A percentile compares a stretch with the other conserved stretches of the same genome.
Conservation (phyloP, 768 basidiomycete species). For the Termitomyces heimii region DNA sequence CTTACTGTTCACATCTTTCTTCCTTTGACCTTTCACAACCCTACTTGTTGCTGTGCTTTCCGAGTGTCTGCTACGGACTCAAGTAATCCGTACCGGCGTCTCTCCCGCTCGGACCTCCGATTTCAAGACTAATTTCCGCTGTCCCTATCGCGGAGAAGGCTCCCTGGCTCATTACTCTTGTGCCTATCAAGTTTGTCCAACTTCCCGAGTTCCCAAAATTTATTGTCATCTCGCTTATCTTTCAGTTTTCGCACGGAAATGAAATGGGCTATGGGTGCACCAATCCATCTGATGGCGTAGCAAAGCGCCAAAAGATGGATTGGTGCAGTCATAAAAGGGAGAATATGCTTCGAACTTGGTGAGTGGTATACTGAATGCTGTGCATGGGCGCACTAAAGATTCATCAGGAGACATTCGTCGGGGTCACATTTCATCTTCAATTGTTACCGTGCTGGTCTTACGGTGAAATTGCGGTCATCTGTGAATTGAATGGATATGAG, state of each 20-base stretch:
- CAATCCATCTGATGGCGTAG: neutral
- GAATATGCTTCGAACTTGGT: neutral
- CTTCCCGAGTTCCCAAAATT: neutral
- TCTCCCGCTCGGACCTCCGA: neutral
- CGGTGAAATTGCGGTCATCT: neutral
- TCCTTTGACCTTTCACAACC: neutral
- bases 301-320: neutral
- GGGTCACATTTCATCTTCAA: neutral
- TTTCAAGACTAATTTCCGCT: too few species aligned
- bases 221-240: neutral
- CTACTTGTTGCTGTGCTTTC: neutral
- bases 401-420: neutral
- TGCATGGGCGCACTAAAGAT: neutral
- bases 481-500: constrained; percentile 2
- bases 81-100: neutral
- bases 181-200: neutral
- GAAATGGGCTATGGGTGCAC: neutral
- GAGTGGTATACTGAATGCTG: neutral
- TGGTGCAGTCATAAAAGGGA: neutral
- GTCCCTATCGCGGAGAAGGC: neutral
- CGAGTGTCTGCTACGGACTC: neutral
- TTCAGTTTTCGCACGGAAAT: neutral
- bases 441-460: neutral
- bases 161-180: neutral
- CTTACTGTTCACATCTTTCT: neutral